Evolutionary conservation across 2,329 filamentous ascomycete genomes (phyloP), one percentile per base, ranked within the genome.

Genomic region (Cladophialophora chaetospira): DNA sequence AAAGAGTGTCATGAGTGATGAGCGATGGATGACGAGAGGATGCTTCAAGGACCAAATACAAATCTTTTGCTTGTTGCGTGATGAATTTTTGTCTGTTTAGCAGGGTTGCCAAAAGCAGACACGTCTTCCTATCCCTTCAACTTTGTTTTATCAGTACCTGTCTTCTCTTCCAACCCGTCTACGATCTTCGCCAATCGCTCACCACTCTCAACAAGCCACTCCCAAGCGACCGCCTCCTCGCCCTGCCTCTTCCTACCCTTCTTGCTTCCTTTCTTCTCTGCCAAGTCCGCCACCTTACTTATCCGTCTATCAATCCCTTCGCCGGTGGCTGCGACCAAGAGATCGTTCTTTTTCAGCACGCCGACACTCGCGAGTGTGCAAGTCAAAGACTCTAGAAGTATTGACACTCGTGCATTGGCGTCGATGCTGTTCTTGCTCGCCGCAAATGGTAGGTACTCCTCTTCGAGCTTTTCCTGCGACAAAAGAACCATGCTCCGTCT

Each of bases 381-480:
- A 26, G 89, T 66, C 47, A 90, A 71, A 1, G 78, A 78, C 72
- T 93, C 89, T 0, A 91, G 73, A 26, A 88, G 70, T 8, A 92
- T 72, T 1, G 86, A 86, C 33, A 92, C 77, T 69, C 88, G 88
- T 25, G 86, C 85, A 64, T 94, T 92, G 61, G 91, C 88, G 17
- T 83, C 79, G 0, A 81, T 71, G 5, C 77, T 79, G 11, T 80
- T 75, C 0, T 80, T 83, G 57, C 82, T 85, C 1, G 89, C 87
- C 0, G 86, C 77, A 62, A 81, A 85, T 0, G 83, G 83, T 2
- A 91, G 78, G 69, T 85, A 92, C 66, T 85, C 86, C 40, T 76
- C 62, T 58, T 83, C 78, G 17, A 87, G 73, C 13, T 79, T 77
- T 0, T 68, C 46, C 60, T 80, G 77, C 3, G 70, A 78, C 17